These are phyloP conservation scores for Brettanomyces naardenensis DNA, from an alignment of 805 yeast species.

Conservation along the genomic window DNA sequence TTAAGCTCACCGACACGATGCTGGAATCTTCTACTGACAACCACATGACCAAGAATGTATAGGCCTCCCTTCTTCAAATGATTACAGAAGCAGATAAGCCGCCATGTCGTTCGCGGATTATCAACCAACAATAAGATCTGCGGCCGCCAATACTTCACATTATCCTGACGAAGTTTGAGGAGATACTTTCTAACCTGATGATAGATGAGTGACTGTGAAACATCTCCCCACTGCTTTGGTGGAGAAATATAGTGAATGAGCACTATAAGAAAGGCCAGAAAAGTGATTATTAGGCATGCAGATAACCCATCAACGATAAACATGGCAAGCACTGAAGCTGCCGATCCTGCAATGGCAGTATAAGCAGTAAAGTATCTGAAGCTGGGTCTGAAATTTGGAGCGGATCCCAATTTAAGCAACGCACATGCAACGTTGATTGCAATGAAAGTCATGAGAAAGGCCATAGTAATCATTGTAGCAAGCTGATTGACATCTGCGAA, in stretches of 20 bases:
- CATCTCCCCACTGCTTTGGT: conserved; percentile 98
- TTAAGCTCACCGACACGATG: conserved; percentile 59
- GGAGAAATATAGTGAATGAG: conserved; percentile 87
- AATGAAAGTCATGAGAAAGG: conserved; percentile 90
- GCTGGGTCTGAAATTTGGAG: conserved; percentile 98
- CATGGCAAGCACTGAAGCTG: conserved; percentile 75
- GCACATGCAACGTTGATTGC: conserved; percentile 94
- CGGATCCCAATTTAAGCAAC: conserved; percentile 76
- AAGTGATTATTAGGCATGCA: conserved; percentile 67
- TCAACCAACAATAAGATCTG: conserved; percentile 85
- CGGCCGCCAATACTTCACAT: conserved; percentile 98
- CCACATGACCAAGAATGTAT: conserved; percentile 87
- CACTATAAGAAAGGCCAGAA: conserved; percentile 58
- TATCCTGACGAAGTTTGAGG: conserved; percentile 75
- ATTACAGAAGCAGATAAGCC: conserved; percentile 84
- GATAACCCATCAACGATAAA: conserved; percentile 88
- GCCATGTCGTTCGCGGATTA: conserved; percentile 90
- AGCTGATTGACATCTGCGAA: conserved; percentile 89
- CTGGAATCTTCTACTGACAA: conserved; percentile 56
- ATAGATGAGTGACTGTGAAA: conserved; percentile 87
- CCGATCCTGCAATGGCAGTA: conserved; percentile 74
- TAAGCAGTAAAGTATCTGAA: conserved; percentile 77
- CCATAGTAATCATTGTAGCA: conserved; percentile 95
- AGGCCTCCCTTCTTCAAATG: conserved; percentile 93
- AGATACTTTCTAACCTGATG: conserved; percentile 94